phyloP scores from a whole-genome alignment of 148 eudicot species.

The Vaccinium vitisidaea region DNA sequence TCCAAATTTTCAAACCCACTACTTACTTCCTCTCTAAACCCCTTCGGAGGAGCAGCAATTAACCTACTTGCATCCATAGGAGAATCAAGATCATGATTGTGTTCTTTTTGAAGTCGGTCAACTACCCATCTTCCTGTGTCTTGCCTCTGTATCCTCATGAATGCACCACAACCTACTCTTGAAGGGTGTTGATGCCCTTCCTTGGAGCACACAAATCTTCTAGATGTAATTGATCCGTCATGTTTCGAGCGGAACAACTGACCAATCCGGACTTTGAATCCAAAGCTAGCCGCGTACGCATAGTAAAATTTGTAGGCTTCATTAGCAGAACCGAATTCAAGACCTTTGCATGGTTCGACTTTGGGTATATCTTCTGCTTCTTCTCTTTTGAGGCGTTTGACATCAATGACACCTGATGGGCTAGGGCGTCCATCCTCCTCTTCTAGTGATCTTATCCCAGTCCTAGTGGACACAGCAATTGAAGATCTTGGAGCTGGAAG shows the following conservation, averaged over 20 bases:
- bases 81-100: conserved; percentile 44
- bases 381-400: conserved; percentile 50
- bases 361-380: conserved; percentile 27
- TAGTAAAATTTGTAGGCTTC: conserved; percentile 53
- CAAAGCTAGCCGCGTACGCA: conserved; percentile 38
- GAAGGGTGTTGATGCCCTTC: conserved; percentile 67
- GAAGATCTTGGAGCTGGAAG: conserved; percentile 36
- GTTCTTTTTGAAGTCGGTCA: conserved; percentile 56
- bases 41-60: conserved; percentile 28
- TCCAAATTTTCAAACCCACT: conserved; percentile 46
- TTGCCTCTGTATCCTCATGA: conserved; percentile 59
- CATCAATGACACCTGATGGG: conserved; percentile 34
- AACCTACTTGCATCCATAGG: conserved; percentile 29
- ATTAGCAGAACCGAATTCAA: conserved; percentile 47
- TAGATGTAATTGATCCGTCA: conserved; percentile 56
- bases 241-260: conserved; percentile 60
- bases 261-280: conserved; percentile 53
- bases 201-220: conserved; percentile 64
- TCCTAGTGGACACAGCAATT: conserved; percentile 39
- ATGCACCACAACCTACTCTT: conserved; percentile 64
- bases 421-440: conserved; percentile 35
- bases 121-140: conserved; percentile 53
- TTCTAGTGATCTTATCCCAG: conserved; percentile 53
- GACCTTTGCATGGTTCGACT: conserved; percentile 52
- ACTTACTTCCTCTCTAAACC: conserved; percentile 36